Percentiles rank a stretch among this genome's conserved stretches.
Evolutionary conservation across 768 basidiomycete genomes (phyloP).

Genomic region (Galerina marginata): DNA sequence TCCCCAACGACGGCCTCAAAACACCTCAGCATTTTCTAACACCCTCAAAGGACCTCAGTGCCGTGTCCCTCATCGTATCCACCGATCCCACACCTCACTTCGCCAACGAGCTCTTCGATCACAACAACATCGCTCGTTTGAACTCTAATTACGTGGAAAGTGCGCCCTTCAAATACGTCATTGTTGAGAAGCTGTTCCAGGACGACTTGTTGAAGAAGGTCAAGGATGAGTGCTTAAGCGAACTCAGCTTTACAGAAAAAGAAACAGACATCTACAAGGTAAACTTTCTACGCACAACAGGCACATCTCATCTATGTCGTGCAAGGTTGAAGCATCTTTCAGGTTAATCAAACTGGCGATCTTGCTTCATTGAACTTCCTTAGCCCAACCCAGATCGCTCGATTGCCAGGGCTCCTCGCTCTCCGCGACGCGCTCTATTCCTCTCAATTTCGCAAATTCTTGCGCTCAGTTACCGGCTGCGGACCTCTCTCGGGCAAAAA

Average conservation of each 20-base stretch:
- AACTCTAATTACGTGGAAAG: conserved; percentile 59
- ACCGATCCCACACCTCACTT: conserved; percentile 49
- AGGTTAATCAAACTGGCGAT: conserved; percentile 98
- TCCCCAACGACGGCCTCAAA: not conserved
- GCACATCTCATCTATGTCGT: not conserved
- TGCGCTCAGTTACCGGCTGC: conserved; percentile 89
- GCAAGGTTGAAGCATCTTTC: not conserved
- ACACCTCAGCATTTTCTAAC: conserved; percentile 13
- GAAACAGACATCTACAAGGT: conserved; percentile 99
- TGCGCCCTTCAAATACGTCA: conserved; percentile 81
- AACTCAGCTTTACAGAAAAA: conserved; percentile 88
- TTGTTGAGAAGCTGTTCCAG: conserved; percentile 82
- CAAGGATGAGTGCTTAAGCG: conserved; percentile 80
- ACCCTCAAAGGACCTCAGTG: conserved; percentile 20
- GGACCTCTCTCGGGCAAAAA: conserved; percentile 90
- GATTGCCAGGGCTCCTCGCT: conserved; percentile 78
- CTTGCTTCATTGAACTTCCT: conserved; percentile 92
- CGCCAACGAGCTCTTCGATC: conserved; percentile 60
- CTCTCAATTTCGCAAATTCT: conserved; percentile 75
- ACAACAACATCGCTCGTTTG: conserved; percentile 58
- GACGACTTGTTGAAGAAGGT: conserved; percentile 81
- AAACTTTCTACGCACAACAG: conserved; percentile 17
- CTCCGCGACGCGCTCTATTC: conserved; percentile 95
- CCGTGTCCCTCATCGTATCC: conserved; percentile 20
- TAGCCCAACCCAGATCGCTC: conserved; percentile 72